Base-by-base conservation (phyloP, 202 grass and related monocot species). In the Brachypodium distachyon region DNA sequence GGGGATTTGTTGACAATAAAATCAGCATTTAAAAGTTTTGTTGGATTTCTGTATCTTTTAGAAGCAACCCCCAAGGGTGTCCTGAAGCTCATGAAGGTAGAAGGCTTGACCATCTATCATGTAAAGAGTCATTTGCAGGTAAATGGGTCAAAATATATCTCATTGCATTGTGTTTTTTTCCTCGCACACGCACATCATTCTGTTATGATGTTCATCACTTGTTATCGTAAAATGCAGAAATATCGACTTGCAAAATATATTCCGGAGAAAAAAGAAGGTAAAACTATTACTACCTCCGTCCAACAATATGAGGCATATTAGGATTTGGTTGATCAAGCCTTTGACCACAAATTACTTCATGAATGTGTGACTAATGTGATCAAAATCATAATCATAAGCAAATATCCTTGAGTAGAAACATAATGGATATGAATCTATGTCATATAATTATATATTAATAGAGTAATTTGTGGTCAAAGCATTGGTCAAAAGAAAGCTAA, bases 91-190 rank as follows among this genome's bases (percentile, higher is more conserved):
- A 93, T 97, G 88, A 93, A 91, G 64, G 90, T 89, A 57, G 86
- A 97, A 53, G 86, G 88, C 67, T 81, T 97, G 65, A 97, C 94
- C 29, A 87, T 91, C 29, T 93, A 86, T 82, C 90, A 97, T 81
- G 86, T 97, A 86, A 97, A 97, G 86, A 97, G 93, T 84, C 93
- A 97, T 53, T 81, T 97, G 61, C 90, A 97, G 93, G 93, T 97
- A 72, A 16, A 32, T 52, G 27, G 27, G 21, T 50, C 50, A 57
- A n/a, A 75, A 46, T 82, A 44, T 36, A 5, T 46, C 21, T 33
- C 21, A 4, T 29, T 66, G 25, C 38, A 25, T 34, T 49, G 25
- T 70, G 31, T 50, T 0, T 12, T 46, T 21, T 70, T 11, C 61
- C 31, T 36, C 22, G n/a, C n/a, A 7, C 39, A 12, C 48, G 59